A percentile compares a stretch with the other conserved stretches of the same genome.
These are phyloP conservation scores for Dissophora ornata DNA, from an alignment of 192 early-diverging fungal genomes.

Conservation along the genomic window DNA sequence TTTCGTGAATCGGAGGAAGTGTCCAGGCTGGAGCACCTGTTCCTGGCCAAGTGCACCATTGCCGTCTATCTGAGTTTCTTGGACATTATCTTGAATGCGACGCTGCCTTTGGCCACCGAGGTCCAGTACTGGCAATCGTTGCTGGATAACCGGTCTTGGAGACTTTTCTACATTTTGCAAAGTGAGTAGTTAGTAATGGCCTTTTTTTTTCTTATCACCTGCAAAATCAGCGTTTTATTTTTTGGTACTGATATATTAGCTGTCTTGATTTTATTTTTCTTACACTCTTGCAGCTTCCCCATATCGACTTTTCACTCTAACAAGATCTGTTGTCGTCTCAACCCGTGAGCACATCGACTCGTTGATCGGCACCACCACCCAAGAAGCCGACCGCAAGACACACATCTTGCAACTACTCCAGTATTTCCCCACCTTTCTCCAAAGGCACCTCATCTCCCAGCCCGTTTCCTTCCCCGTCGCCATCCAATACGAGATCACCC, in stretches of 20 bases:
- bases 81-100: constrained; percentile 65
- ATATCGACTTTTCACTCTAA: constrained; percentile 17
- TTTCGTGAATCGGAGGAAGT: not conserved
- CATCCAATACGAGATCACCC: constrained; percentile 69
- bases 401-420: constrained; percentile 23
- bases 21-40: constrained; percentile 55
- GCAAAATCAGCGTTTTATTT: too few species aligned
- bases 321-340: constrained; percentile 15
- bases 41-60: constrained; percentile 62
- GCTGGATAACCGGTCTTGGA: constrained; percentile 55
- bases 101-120: constrained; percentile 68
- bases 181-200: constrained; percentile 51
- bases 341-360: constrained; percentile 39
- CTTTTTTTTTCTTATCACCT: constrained; percentile 11
- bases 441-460: constrained; percentile 31
- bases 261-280: constrained; percentile 9
- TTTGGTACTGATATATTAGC: too few species aligned
- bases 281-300: constrained; percentile 26
- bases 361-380: constrained; percentile 17
- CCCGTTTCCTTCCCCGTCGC: constrained; percentile 56
- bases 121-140: constrained; percentile 76
- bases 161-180: constrained; percentile 57
- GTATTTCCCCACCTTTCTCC: constrained; percentile 51
- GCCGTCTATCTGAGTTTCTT: constrained; percentile 69
- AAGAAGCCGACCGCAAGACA: constrained; percentile 3